Evolutionary conservation across 2,329 filamentous ascomycete genomes (phyloP), one percentile per base, ranked within the genome.

Genomic region (Diaporthe amygdali): DNA sequence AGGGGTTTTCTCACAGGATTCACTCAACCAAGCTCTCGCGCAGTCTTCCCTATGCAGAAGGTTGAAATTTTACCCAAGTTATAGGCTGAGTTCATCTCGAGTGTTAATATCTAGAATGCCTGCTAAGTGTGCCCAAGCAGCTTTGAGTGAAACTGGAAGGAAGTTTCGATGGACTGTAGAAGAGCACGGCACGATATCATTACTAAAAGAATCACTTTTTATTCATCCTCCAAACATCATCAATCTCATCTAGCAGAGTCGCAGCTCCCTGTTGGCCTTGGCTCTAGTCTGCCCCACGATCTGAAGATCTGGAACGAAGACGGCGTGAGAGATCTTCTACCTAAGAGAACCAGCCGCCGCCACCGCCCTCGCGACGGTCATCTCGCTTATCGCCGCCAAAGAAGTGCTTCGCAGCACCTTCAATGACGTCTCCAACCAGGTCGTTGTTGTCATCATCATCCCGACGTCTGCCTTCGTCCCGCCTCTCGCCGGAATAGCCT

Each of bases 401-500:
- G 32, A 63, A 63, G 41, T 69, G 41, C 59, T 67, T 54, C 15
- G 66, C 51, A 37, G 49, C 66, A 25, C 47, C 69, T 39, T 46
- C 52, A 41, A 59, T 41, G 30, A 68, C 46, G 34, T 55, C 47
- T 25, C 63, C 66, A 37, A 64, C 61, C 27, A 71, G 68, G 32
- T 72, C 70, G 44, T 75, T 68, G 6, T 63, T 51, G 39, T 47
- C 68, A 68, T 46, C 76, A 73, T 66, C 75, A 74, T 70, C 55
- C 25, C 68, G 70, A 20, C 67, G 66, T 17, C 59, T 49, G 2
- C 68, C 71, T 46, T 61, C 67, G 44, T 66, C 67, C 7, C 56
- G 56, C 8, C 72, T 67, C 30, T 71, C 71, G 15, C 75, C 72
- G 17, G 71, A 63, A 71, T 73, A 61, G 32, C 73, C 59, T 8